Base-by-base conservation (phyloP, 208 protist genomes). In the Angomonas deanei region DNA sequence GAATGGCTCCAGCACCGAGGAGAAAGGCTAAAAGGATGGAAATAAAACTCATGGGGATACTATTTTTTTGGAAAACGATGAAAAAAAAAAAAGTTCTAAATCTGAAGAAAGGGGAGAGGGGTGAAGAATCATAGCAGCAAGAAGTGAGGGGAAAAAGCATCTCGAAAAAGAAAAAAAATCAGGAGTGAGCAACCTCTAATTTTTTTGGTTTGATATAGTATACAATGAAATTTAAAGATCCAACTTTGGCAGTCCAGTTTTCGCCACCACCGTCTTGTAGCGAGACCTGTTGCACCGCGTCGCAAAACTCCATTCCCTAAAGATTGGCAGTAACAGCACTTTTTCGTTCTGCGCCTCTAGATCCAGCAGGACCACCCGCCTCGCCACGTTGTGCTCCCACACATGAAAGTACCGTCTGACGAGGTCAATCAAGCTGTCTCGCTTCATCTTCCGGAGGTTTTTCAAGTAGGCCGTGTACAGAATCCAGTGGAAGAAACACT, bases 1-100 rank as follows among this genome's bases (percentile, higher is more conserved):
- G 11, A 8, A 59, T 34, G 53, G 53, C 53, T 2, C 19, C 28
- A 8, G 30, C 53, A 13, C 53, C 53, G 15, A 59, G 24, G 5
- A 68, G 27, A 23, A 68, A 53, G 28, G 62, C 62, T 21, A 57
- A 2, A 15, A 68, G 30, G 21, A 53, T 54, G 26, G 48, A 17
- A 26, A 68, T 3, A 4, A 68, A 70, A 11, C 3, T 19, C 62
- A 68, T 59, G 1, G 4, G 26, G 19, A 5, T 11, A 19, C 5
- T 56, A 19, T 30, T 27, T 30, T 13, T 34, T 56, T 5, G 50
- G 3, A 30, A 32, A 30, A 24, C 5, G 27, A 1, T 13, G 24
- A 3, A 59, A 31, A 59, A 59, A 39, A 34, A 59, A 39, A 39
- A 56, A 56, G 10, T 56, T 32, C n/a, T 24, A 53, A 53, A 17